A percentile compares a stretch with the other conserved stretches of the same genome.
Conservation (phyloP, 2,329 filamentous ascomycete species). For the Pseudogymnoascus sp. region DNA sequence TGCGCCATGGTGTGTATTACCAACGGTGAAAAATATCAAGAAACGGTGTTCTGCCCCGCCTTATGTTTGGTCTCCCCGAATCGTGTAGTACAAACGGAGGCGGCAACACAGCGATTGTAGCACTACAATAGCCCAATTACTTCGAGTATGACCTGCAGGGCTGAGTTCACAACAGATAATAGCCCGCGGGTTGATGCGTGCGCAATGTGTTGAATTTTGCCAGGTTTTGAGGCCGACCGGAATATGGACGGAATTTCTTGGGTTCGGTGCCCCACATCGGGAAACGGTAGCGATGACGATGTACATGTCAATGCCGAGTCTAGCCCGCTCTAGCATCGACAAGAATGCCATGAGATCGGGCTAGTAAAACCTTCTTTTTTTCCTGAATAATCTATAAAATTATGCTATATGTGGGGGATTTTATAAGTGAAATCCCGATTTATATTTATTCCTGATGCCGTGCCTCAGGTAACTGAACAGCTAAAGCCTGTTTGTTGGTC, state of each 20-base stretch:
- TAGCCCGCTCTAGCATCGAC: not conserved
- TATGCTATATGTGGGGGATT: not conserved
- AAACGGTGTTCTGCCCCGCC: not conserved
- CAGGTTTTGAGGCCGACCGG: not conserved
- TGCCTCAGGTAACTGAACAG: no score
- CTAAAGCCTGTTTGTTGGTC: not conserved
- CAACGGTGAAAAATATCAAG: slow-evolving; percentile 6
- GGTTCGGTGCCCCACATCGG: slow-evolving; percentile 7
- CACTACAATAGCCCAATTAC: not conserved
- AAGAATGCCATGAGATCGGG: not conserved
- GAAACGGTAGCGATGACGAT: not conserved
- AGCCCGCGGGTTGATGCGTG: not conserved
- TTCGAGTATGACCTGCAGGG: not conserved
- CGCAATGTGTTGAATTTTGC: not conserved
- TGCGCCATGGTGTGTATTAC: slow-evolving; percentile 46
- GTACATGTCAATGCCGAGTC: not conserved
- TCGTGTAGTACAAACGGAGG: not conserved
- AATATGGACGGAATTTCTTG: not conserved
- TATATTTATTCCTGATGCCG: not conserved
- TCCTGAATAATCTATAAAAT: not conserved
- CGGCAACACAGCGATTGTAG: not conserved
- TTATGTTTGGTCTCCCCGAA: not conserved
- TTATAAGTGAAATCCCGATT: not conserved
- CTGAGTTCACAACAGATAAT: not conserved
- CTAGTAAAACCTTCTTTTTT: not conserved